These are phyloP conservation scores for Lachnellula arida DNA, from an alignment of 2,329 filamentous ascomycete species.

Conservation along the genomic window DNA sequence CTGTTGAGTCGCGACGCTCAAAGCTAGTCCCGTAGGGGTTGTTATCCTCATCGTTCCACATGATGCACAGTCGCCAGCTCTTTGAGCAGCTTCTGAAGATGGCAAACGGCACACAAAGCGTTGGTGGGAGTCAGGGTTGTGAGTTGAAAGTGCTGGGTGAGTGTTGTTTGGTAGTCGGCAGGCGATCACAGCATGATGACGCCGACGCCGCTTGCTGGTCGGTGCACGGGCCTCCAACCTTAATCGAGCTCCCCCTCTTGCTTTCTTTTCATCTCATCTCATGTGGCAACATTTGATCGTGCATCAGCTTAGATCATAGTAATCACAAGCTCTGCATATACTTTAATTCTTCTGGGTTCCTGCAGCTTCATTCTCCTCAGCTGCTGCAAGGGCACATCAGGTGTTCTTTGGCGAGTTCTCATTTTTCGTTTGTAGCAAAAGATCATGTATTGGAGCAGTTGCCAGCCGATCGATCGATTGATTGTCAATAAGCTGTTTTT, in stretches of 20 bases:
- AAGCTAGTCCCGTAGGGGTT: constrained; percentile 93
- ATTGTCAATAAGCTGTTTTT: too few species aligned
- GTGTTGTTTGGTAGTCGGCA: background rate
- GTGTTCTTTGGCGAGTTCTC: background rate
- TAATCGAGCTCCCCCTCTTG: too few species aligned
- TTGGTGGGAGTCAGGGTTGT: constrained; percentile 4
- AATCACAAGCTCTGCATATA: background rate
- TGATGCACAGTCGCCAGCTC: constrained; percentile 53
- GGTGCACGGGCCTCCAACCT: too few species aligned
- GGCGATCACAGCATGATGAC: too few species aligned
- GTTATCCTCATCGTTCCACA: constrained; percentile 99
- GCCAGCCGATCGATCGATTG: too few species aligned
- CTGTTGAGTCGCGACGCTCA: constrained; percentile 76
- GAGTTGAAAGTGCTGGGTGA: background rate
- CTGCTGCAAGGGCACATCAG: background rate
- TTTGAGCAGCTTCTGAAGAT: constrained; percentile 15
- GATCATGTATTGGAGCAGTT: constrained; percentile 34
- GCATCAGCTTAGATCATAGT: too few species aligned
- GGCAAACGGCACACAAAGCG: constrained; percentile 7
- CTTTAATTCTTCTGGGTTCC: background rate
- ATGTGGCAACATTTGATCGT: too few species aligned
- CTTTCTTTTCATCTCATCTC: too few species aligned
- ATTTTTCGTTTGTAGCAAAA: background rate
- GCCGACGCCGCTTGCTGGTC: too few species aligned
- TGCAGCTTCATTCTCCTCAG: background rate